Conservation (phyloP, 148 eudicot genomes). For the Mesembryanthemum crystallinum region DNA sequence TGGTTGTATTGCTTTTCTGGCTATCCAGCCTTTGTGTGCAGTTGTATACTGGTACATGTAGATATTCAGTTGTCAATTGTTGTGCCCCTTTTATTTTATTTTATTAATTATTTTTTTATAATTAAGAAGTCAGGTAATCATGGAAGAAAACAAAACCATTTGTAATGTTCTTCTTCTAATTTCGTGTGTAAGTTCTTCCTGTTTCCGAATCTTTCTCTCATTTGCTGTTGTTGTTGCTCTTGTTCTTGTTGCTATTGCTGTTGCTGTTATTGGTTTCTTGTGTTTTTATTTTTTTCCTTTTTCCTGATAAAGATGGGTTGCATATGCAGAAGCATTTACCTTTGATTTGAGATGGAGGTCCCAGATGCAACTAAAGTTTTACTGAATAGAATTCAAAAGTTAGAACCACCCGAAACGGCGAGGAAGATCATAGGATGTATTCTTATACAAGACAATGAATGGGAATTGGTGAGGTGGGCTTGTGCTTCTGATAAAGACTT, state of each 20-base stretch:
- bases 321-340: constrained; percentile 22
- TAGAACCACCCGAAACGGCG: constrained; percentile 68
- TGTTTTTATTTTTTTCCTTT: not conserved
- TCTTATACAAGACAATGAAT: constrained; percentile 42
- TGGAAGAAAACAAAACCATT: not conserved
- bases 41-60: not conserved
- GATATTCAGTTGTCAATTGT: not conserved
- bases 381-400: constrained; percentile 41
- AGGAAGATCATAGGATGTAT: constrained; percentile 59
- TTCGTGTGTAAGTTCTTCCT: not conserved
- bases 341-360: constrained; percentile 54
- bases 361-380: constrained; percentile 45
- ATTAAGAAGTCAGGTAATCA: too few species aligned
- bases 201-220: not conserved
- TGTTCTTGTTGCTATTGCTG: not conserved
- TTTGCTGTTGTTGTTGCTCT: not conserved
- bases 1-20: constrained; percentile 22
- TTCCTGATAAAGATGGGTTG: constrained; percentile 17
- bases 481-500: constrained; percentile 54
- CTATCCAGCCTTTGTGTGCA: constrained; percentile 8
- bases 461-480: constrained; percentile 64
- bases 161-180: not conserved
- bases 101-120: not conserved
- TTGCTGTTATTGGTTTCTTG: not conserved
- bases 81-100: not conserved